phyloP scores from a whole-genome alignment of 768 basidiomycete genomes.

The Panaeolus papilionaceus region DNA sequence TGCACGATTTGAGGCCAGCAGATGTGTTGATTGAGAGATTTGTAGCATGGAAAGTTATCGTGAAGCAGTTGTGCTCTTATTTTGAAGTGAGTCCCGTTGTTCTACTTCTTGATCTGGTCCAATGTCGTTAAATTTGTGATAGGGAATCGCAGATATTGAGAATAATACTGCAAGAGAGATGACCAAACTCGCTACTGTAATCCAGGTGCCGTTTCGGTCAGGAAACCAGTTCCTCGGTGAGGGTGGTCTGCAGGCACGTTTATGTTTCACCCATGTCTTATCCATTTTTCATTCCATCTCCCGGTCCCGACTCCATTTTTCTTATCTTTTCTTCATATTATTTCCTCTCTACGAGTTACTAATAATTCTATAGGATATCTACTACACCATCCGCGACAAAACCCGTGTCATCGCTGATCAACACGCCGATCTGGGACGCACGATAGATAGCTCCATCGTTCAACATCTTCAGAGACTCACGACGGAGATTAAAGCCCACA shows the following conservation, averaged over 20 bases:
- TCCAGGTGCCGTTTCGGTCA: slow-evolving; percentile 94
- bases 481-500: slow-evolving; percentile 95
- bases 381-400: slow-evolving; percentile 92
- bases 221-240: slow-evolving; percentile 99
- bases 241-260: slow-evolving; percentile 82
- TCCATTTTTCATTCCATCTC: not conserved
- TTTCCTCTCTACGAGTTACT: not conserved
- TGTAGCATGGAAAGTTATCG: slow-evolving; percentile 94
- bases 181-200: slow-evolving; percentile 91
- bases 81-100: slow-evolving; percentile 59
- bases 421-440: slow-evolving; percentile 94
- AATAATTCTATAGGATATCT: slow-evolving; percentile 70
- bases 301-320: not conserved
- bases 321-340: not conserved
- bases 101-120: not conserved
- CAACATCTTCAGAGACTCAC: slow-evolving; percentile 97
- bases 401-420: slow-evolving; percentile 94
- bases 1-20: slow-evolving; percentile 88
- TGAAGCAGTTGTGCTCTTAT: slow-evolving; percentile 94
- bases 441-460: slow-evolving; percentile 96
- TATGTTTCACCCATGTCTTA: slow-evolving; percentile 16
- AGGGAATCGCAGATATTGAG: slow-evolving; percentile 83
- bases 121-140: not conserved
- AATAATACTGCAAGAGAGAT: slow-evolving; percentile 94
- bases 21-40: slow-evolving; percentile 97